Evolutionary conservation across 192 early-diverging fungal genomes (phyloP).

Genomic region (Allomyces macrogynus): DNA sequence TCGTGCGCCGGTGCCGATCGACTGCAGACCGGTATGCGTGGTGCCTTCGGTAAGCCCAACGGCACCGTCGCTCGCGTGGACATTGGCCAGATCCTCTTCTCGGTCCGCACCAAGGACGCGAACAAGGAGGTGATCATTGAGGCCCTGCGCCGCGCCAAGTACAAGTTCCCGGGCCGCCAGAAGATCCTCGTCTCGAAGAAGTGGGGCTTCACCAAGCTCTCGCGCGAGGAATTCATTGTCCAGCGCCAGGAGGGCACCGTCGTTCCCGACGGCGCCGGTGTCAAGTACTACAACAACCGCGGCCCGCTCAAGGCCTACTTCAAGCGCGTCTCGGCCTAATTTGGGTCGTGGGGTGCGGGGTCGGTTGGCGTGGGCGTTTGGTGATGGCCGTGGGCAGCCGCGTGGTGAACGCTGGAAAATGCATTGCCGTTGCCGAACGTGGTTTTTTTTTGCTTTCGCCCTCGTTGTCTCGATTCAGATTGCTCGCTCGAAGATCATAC

Average conservation of each 20-base stretch:
- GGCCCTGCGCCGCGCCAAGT: constrained; percentile 82
- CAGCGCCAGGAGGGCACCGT: constrained; percentile 53
- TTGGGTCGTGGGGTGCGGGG: not conserved
- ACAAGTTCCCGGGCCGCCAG: constrained; percentile 98
- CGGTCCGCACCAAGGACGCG: constrained; percentile 82
- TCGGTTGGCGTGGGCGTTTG: too few species aligned
- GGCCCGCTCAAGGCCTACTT: constrained; percentile 46
- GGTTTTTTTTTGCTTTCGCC: too few species aligned
- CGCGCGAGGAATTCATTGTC: constrained; percentile 70
- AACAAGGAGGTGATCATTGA: constrained; percentile 88
- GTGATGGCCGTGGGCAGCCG: too few species aligned
- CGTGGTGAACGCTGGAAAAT: too few species aligned
- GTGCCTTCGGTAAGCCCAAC: constrained; percentile 93
- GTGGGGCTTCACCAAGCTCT: constrained; percentile 98
- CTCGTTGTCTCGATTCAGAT: too few species aligned
- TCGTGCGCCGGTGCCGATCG: constrained; percentile 98
- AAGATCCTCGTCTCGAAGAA: constrained; percentile 99
- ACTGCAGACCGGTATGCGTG: constrained; percentile 98
- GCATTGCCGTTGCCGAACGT: too few species aligned
- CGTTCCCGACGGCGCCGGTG: constrained; percentile 81
- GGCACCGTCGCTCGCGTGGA: constrained; percentile 89
- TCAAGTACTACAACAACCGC: constrained; percentile 79
- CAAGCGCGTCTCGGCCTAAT: constrained; percentile 13
- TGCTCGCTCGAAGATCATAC: too few species aligned
- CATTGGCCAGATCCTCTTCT: constrained; percentile 95